Base-by-base conservation (phyloP, 768 basidiomycete genomes). In the Holtermanniella nyarrowii region DNA sequence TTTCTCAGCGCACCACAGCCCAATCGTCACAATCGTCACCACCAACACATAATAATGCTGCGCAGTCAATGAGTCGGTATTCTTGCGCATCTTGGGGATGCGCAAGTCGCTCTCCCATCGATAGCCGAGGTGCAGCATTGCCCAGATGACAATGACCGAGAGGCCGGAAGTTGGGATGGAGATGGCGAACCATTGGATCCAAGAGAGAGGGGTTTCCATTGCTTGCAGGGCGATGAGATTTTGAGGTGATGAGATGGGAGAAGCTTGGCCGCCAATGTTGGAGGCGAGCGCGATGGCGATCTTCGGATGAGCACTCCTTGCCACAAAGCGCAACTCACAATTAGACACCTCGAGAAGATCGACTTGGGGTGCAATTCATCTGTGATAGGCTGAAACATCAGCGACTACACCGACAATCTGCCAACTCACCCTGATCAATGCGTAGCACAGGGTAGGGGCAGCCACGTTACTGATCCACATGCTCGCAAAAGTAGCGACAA, bases 381-480 rank as follows among this genome's bases (percentile, higher is more conserved):
- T 24, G 93, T 77, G 62, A 97, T 96, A 23, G 95, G 95, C 90
- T 96, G 58, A 23, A 39, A 22, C 24, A 22, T 42, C 42, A 52
- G 26, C 44, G 10, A 20, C 47, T 18, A 46, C 45, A 26, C 18
- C 14, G n/a, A n/a, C 4, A 50, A 44, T 13, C 13, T 5, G 26
- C 48, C 3, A 24, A 39, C 81, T 53, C 72, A 91, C 89, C 68
- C 85, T 84, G 68, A 97, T 91, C 53, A 99, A 76, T 18, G 90
- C 87, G 70, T 95, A 97, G 75, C 95, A 96, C 11, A 97, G 77
- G 2, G 93, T 95, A 10, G 93, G 91, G 16, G 95, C 95, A 3
- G 95, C 93, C 18, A 99, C 95, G 66, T 99, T 97, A 72, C 88
- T 90, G 63, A 99, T 97, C 95, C 90, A 97, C 93, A 97, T 99